Evolutionary conservation across 352 stramenopile species (phyloP).

Genomic region (Phytophthora cajani): DNA sequence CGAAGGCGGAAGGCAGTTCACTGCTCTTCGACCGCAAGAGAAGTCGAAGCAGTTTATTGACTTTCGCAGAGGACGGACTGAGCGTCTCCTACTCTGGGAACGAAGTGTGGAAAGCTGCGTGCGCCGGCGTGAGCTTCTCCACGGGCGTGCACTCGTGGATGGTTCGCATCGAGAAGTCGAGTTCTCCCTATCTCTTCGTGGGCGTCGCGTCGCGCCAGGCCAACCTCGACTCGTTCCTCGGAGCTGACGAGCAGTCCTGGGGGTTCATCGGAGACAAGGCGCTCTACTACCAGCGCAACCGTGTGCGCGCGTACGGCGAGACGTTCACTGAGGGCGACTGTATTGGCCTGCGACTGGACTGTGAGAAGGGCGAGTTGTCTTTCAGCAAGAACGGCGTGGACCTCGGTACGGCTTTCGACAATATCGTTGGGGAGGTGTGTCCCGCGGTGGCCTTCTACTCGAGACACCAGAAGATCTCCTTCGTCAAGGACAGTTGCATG

Average conservation of each 20-base stretch:
- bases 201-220: conserved; percentile 93
- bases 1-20: conserved; percentile 10
- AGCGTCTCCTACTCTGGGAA: conserved; percentile 78
- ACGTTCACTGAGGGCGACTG: conserved; percentile 87
- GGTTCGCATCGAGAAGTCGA: conserved; percentile 94
- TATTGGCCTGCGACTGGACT: conserved; percentile 86
- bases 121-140: conserved; percentile 71
- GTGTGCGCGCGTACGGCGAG: conserved; percentile 90
- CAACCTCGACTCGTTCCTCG: conserved; percentile 97
- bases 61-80: conserved; percentile 69
- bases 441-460: conserved; percentile 95
- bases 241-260: conserved; percentile 97
- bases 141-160: conserved; percentile 85
- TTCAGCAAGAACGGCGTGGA: conserved; percentile 92
- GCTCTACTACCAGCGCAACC: conserved; percentile 98
- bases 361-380: conserved; percentile 81
- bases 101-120: conserved; percentile 91
- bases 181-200: conserved; percentile 97
- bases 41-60: conserved; percentile 65
- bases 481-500: conserved; percentile 43
- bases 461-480: conserved; percentile 79
- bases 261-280: conserved; percentile 98
- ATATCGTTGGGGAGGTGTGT: conserved; percentile 89
- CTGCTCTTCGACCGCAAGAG: conserved; percentile 69
- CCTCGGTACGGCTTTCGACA: conserved; percentile 92